These are phyloP conservation scores for Magnaporthiopsis rhizophila DNA, from an alignment of 2,329 filamentous ascomycete genomes.

Conservation along the genomic window DNA sequence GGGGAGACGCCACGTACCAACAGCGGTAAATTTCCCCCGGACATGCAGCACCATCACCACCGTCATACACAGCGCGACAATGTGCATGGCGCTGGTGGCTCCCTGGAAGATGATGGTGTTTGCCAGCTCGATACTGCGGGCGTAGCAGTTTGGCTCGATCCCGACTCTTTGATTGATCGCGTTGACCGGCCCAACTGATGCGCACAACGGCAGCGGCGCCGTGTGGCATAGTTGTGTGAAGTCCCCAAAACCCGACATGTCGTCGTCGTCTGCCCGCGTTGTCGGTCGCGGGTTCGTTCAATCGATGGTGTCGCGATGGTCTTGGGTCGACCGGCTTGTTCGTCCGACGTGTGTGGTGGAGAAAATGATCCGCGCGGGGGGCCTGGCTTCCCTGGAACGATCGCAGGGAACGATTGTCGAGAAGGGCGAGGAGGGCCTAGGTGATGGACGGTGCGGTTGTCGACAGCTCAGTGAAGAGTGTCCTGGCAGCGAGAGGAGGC, in stretches of 20 bases:
- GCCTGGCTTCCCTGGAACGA: background rate
- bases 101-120: conserved; percentile 98
- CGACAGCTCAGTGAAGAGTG: conserved; percentile 8
- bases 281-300: background rate
- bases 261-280: conserved; percentile 1
- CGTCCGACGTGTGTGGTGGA: background rate
- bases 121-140: conserved; percentile 87
- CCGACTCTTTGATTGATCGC: conserved; percentile 60
- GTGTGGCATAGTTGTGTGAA: conserved; percentile 81
- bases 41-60: conserved; percentile 97
- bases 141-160: conserved; percentile 86
- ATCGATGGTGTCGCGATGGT: conserved; percentile 4
- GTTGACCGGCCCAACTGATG: conserved; percentile 69
- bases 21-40: conserved; percentile 94
- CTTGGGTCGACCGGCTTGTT: background rate
- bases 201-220: conserved; percentile 79
- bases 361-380: background rate
- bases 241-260: conserved; percentile 80
- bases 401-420: background rate
- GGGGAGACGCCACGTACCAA: conserved; percentile 52
- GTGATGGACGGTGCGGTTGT: background rate
- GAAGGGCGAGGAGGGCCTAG: background rate
- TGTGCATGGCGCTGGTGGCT: conserved; percentile 86
- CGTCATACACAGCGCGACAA: conserved; percentile 83
- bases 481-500: background rate